A percentile compares a stretch with the other conserved stretches of the same genome.
phyloP scores from a whole-genome alignment of 345 rosid genomes.

The Gossypium bickii region DNA sequence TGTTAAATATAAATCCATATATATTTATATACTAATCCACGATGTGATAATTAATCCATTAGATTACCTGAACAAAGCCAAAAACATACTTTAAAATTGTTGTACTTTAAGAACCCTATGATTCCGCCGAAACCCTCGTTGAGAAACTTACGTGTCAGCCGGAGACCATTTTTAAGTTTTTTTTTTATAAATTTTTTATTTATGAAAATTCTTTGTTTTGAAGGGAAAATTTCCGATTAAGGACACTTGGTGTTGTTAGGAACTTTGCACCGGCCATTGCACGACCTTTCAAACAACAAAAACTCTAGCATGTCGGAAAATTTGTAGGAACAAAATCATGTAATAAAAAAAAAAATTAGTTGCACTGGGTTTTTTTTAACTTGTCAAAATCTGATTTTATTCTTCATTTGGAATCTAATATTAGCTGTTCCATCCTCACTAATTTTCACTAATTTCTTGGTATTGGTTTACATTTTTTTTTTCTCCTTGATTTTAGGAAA shows the following conservation, averaged over 20 bases:
- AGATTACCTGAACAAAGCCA: slow-evolving; percentile 35
- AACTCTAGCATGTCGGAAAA: background rate
- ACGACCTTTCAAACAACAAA: slow-evolving; percentile 25
- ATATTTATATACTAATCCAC: too few relatives aligned
- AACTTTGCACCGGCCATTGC: slow-evolving; percentile 37
- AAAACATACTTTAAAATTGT: background rate
- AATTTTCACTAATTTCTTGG: too few relatives aligned
- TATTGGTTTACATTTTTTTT: too few relatives aligned
- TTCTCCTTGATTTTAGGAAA: too few relatives aligned
- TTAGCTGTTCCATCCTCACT: background rate
- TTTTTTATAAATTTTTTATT: background rate
- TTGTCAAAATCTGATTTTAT: slow-evolving; percentile 27
- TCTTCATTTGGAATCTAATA: background rate
- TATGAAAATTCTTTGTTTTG: background rate
- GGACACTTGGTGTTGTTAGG: background rate
- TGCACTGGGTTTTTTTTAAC: background rate
- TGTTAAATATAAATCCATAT: too few relatives aligned
- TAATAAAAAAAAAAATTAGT: background rate
- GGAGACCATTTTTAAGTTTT: background rate
- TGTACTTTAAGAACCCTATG: slow-evolving; percentile 19
- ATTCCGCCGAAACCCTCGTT: slow-evolving; percentile 32
- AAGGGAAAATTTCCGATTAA: background rate
- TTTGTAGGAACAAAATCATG: slow-evolving; percentile 8
- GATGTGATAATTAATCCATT: background rate
- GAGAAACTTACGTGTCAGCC: slow-evolving; percentile 19